Evolutionary conservation across 805 yeast species (phyloP).

Genomic region (Suhomyces faveliae): DNA sequence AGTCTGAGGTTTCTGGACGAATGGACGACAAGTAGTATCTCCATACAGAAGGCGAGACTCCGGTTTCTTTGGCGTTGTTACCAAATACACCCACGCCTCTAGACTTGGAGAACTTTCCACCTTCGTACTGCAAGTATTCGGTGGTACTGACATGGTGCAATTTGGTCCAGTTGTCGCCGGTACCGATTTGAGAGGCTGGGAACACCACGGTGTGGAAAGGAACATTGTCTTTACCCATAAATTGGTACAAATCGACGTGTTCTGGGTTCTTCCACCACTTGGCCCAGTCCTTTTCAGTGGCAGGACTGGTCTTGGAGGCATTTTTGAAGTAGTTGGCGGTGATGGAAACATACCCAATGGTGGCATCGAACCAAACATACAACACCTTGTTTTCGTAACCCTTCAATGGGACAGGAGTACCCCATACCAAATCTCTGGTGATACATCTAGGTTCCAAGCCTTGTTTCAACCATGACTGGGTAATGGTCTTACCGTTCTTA

Average conservation of each 20-base stretch:
- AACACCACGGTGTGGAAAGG: constrained; percentile 98
- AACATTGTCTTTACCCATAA: constrained; percentile 99
- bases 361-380: constrained; percentile 99
- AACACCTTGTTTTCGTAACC: constrained; percentile 85
- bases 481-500: constrained; percentile 82
- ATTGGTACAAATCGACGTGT: constrained; percentile 83
- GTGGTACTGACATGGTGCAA: constrained; percentile 90
- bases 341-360: constrained; percentile 94
- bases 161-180: constrained; percentile 85
- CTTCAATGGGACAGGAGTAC: constrained; percentile 94
- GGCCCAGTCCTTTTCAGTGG: constrained; percentile 55
- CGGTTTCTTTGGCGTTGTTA: constrained; percentile 92
- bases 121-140: constrained; percentile 95
- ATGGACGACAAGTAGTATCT: constrained; percentile 90
- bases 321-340: constrained; percentile 78
- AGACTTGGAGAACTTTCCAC: constrained; percentile 97
- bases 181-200: constrained; percentile 92
- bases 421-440: constrained; percentile 97
- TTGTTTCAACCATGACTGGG: constrained; percentile 90
- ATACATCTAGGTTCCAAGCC: constrained; percentile 93
- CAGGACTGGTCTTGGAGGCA: constrained; percentile 16
- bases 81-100: constrained; percentile 98
- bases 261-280: constrained; percentile 97
- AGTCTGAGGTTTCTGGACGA: constrained; percentile 93
- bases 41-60: constrained; percentile 92